Conservation (phyloP, 768 basidiomycete genomes). For the Agaricus subrufescens region DNA sequence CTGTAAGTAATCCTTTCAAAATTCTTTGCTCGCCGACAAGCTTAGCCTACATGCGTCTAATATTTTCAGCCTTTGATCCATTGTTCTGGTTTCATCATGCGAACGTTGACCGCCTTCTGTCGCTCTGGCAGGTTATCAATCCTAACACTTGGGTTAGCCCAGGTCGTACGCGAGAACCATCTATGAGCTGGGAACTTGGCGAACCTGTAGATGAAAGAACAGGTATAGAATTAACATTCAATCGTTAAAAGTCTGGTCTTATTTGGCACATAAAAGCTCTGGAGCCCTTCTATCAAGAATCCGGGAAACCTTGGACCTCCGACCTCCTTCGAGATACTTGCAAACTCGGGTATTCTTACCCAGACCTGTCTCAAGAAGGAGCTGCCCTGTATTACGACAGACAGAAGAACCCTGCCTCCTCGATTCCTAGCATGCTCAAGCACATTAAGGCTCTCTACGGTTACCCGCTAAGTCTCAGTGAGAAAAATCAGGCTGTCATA, state of each 20-base stretch:
- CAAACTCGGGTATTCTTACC: not conserved
- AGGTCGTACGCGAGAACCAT: not conserved
- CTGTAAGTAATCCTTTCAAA: not conserved
- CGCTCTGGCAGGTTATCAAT: not conserved
- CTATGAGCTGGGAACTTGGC: not conserved
- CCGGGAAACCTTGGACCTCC: not conserved
- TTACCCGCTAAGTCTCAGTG: not conserved
- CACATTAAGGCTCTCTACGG: not conserved
- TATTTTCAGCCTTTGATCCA: not conserved
- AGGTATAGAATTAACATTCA: not conserved
- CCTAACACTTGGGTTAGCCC: not conserved
- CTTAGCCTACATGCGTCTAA: not conserved
- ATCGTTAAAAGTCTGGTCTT: not conserved
- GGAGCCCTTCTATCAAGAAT: not conserved
- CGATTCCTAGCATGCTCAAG: not conserved
- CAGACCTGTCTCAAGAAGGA: not conserved
- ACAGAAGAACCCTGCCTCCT: too few species aligned
- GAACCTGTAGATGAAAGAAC: not conserved
- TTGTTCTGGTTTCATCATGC: not conserved
- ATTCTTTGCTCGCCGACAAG: not conserved
- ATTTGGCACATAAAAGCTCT: not conserved
- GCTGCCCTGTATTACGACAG: not conserved
- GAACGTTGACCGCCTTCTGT: not conserved
- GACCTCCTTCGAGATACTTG: not conserved
- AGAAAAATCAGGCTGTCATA: not conserved